Evolutionary conservation across 192 early-diverging fungal species (phyloP), one percentile per base, ranked within the genome.

Genomic region (Dimargaris xerosporica): DNA sequence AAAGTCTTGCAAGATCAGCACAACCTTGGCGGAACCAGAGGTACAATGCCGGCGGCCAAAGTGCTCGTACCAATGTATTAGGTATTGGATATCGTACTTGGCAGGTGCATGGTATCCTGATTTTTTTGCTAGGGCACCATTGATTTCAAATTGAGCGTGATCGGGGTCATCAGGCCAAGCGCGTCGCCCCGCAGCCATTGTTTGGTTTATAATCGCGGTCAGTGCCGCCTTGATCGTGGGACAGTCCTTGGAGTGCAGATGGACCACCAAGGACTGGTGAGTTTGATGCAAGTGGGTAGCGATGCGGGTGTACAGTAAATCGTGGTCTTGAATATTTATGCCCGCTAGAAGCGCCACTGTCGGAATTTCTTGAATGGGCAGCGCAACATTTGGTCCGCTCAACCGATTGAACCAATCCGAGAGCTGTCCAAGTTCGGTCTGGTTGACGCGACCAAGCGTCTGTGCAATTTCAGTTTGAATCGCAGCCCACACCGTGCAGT

Each of bases 1-100:
- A 73, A 91, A 89, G 66, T 96, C 90, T 63, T 91, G 86, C 51
- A 96, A 64, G 31, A 91, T 82, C 26, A 92, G 67, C 4, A 91
- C 85, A 3, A 91, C 13, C 17, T 19, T 16, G 16, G 56, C 31
- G 2, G 4, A 19, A 16, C 10, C 16, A 4, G 6, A 16, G 16
- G 10, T 23, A 19, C 17, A 13, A 34, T 42, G 28, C 11, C 17
- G 29, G 26, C 31, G 9, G 23, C 16, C 21, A 15, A 59, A 23
- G 29, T 59, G 41, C 26, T 29, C 10, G 56, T 41, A 59, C 56
- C 56, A 59, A 23, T 15, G 17, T 34, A 59, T 3, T 16, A 59
- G 56, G 56, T 30, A 41, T 13, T 23, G 28, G 10, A 59, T 39
- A 15, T 59, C 56, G 56, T 59, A 59, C 31, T 16, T 7, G 30